These are phyloP conservation scores for Fraxinus xanthoxyloides DNA, from an alignment of 305 asterid species.

Conservation along the genomic window DNA sequence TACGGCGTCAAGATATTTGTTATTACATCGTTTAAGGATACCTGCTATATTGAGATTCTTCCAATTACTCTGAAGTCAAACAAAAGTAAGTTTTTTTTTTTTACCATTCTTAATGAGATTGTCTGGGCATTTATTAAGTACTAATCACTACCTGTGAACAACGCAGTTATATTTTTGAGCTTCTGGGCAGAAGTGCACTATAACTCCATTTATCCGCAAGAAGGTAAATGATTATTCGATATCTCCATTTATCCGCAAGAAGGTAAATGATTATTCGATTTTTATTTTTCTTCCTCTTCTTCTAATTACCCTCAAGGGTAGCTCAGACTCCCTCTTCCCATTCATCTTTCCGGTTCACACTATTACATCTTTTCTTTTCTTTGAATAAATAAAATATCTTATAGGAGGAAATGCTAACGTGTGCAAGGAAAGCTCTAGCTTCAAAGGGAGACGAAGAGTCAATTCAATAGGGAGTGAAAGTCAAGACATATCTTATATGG, in stretches of 20 bases:
- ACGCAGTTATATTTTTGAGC: not conserved
- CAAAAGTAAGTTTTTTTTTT: conserved; percentile 48
- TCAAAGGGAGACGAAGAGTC: not conserved
- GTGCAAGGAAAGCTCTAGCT: not conserved
- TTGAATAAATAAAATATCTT: not conserved
- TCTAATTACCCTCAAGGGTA: too few species aligned
- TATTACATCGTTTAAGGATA: conserved; percentile 84
- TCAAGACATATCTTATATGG: not conserved
- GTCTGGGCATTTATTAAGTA: not conserved
- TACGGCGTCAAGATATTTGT: conserved; percentile 81
- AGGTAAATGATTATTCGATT: not conserved
- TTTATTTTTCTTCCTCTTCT: too few species aligned
- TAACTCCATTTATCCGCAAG: not conserved
- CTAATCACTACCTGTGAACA: not conserved
- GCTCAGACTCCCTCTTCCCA: too few species aligned
- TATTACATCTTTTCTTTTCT: too few species aligned
- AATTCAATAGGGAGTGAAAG: not conserved
- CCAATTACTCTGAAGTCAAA: conserved; percentile 65
- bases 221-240: not conserved
- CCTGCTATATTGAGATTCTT: conserved; percentile 90
- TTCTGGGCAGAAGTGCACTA: not conserved
- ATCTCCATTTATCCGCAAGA: not conserved
- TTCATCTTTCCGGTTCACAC: not conserved
- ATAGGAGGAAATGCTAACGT: not conserved
- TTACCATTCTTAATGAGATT: not conserved